Percentiles rank a stretch among this genome's conserved stretches.
Evolutionary conservation across 306 rosid species (phyloP).

Genomic region (Rosa rugosa): DNA sequence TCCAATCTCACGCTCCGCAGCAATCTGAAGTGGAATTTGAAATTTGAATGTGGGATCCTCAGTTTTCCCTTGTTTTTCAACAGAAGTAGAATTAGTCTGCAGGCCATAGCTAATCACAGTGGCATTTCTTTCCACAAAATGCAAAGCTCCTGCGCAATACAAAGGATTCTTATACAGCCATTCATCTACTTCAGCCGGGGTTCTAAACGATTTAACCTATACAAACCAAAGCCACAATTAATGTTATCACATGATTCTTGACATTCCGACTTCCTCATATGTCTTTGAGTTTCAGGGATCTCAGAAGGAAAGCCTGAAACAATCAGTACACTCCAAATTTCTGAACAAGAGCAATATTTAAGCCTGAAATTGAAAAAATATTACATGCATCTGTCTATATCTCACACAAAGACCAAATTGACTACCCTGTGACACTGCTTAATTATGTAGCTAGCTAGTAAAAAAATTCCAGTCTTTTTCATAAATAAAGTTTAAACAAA

Average conservation of each 20-base stretch:
- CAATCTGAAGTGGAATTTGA: conserved; percentile 87
- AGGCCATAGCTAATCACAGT: conserved; percentile 72
- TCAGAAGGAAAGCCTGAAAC: background rate
- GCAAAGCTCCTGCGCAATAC: conserved; percentile 75
- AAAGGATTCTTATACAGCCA: conserved; percentile 68
- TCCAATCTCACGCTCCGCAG: conserved; percentile 92
- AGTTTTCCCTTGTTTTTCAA: conserved; percentile 39
- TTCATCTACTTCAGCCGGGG: conserved; percentile 49
- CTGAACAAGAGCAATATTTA: background rate
- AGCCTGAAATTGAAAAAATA: no score
- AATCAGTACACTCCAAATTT: background rate
- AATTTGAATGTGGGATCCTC: conserved; percentile 68
- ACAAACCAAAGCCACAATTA: background rate
- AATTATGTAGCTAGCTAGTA: no score
- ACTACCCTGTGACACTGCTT: no score
- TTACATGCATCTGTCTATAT: background rate
- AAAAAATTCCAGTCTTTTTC: no score
- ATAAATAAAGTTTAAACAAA: no score
- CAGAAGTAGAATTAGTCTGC: conserved; percentile 72
- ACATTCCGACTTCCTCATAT: background rate
- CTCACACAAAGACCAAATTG: background rate
- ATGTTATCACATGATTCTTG: background rate
- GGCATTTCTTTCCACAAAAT: conserved; percentile 52
- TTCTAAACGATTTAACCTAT: conserved; percentile 58
- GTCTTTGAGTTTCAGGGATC: background rate